Evolutionary conservation across 441 rosid species (phyloP).

Genomic region (Erodium texanum): DNA sequence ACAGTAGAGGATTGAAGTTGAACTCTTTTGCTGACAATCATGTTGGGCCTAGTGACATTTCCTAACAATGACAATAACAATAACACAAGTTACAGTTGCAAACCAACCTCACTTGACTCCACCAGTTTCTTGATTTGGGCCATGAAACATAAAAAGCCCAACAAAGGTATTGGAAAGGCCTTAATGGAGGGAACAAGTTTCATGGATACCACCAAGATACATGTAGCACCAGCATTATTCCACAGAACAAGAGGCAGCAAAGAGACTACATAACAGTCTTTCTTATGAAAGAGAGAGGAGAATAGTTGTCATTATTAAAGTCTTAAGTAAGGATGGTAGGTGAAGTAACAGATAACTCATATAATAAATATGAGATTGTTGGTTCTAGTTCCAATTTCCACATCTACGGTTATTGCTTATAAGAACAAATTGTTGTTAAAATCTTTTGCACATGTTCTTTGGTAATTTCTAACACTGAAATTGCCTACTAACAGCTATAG

Average conservation of each 20-base stretch:
- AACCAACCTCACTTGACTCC: not conserved
- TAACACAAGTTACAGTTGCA: not conserved
- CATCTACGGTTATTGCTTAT: slow-evolving; percentile 8
- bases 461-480: slow-evolving; percentile 45
- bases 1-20: not conserved
- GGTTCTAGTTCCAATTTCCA: no score
- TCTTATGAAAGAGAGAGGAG: not conserved
- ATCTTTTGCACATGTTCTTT: slow-evolving; percentile 8
- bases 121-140: not conserved
- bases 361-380: no score
- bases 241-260: no score
- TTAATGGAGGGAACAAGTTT: not conserved
- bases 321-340: no score
- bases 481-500: slow-evolving; percentile 39
- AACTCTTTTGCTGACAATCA: not conserved
- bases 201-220: not conserved
- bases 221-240: not conserved
- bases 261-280: no score
- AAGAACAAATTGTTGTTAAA: slow-evolving; percentile 9
- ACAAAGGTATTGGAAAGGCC: not conserved
- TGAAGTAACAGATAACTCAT: no score
- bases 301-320: no score
- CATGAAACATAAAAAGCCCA: slow-evolving; percentile 1
- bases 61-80: not conserved
- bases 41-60: not conserved